Conservation (phyloP, 768 basidiomycete species). For the Mycena floridula region DNA sequence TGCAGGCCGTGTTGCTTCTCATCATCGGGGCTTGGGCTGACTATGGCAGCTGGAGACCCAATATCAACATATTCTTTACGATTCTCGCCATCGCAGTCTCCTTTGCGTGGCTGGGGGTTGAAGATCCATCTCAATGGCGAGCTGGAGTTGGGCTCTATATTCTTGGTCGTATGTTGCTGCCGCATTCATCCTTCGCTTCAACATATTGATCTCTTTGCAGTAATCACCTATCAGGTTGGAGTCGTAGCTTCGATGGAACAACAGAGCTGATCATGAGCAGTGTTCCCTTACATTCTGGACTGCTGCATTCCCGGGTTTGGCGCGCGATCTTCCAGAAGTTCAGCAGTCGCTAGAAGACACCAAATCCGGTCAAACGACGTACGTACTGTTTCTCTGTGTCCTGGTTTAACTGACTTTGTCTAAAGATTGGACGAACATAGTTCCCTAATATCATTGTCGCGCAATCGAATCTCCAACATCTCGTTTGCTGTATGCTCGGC, state of each 20-base stretch:
- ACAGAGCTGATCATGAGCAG: constrained; percentile 23
- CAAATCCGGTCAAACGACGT: constrained; percentile 42
- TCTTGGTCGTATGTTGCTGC: constrained; percentile 44
- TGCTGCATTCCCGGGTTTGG: constrained; percentile 74
- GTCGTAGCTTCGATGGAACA: not conserved
- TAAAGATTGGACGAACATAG: constrained; percentile 45
- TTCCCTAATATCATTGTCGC: constrained; percentile 51
- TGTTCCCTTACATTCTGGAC: constrained; percentile 78
- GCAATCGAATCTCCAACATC: constrained; percentile 72
- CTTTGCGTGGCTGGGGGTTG: constrained; percentile 75
- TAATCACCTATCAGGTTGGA: constrained; percentile 65
- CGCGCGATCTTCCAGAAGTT: constrained; percentile 66
- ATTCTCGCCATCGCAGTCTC: constrained; percentile 58
- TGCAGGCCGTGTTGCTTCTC: constrained; percentile 63
- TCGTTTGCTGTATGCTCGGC: constrained; percentile 65
- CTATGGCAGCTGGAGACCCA: constrained; percentile 78
- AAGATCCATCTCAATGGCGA: constrained; percentile 58
- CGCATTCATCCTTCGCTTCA: not conserved
- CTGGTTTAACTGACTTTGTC: not conserved
- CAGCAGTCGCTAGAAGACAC: constrained; percentile 39
- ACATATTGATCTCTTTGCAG: constrained; percentile 23
- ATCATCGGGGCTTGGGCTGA: constrained; percentile 75
- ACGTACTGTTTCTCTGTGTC: constrained; percentile 5
- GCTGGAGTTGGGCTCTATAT: constrained; percentile 57
- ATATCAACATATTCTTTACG: constrained; percentile 74